Evolutionary conservation across 2,329 filamentous ascomycete species (phyloP).

Genomic region (Polytolypa hystricis): DNA sequence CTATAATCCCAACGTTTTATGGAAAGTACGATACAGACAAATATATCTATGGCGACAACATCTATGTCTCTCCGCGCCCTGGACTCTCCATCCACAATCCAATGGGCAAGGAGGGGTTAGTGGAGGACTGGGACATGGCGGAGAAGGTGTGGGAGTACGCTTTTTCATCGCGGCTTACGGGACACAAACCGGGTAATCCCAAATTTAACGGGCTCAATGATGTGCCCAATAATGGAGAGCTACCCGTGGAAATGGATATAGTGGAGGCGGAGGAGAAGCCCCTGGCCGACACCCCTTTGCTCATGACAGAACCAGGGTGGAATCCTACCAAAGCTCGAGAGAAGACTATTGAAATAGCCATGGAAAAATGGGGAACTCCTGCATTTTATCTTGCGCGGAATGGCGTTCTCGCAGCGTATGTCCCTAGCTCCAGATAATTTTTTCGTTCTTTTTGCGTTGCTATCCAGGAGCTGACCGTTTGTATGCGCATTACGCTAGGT

Average conservation of each 20-base stretch:
- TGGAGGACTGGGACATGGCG: slow-evolving; percentile 93
- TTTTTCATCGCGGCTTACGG: slow-evolving; percentile 78
- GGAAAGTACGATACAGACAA: slow-evolving; percentile 49
- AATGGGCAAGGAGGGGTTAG: slow-evolving; percentile 76
- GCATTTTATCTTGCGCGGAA: slow-evolving; percentile 89
- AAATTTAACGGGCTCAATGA: slow-evolving; percentile 72
- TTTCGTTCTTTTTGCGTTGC: not conserved
- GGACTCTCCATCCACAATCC: slow-evolving; percentile 83
- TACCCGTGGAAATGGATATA: slow-evolving; percentile 51
- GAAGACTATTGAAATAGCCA: slow-evolving; percentile 89
- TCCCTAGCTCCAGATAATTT: slow-evolving; percentile 10
- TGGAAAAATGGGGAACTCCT: slow-evolving; percentile 92
- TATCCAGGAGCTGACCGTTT: slow-evolving; percentile 6
- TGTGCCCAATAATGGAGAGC: slow-evolving; percentile 43
- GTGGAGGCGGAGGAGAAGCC: slow-evolving; percentile 59
- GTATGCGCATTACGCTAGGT: slow-evolving; percentile 39
- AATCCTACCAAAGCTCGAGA: slow-evolving; percentile 79
- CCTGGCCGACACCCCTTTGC: slow-evolving; percentile 75
- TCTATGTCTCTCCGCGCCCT: slow-evolving; percentile 63
- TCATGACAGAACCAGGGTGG: slow-evolving; percentile 93
- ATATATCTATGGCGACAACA: slow-evolving; percentile 77
- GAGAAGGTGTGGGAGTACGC: slow-evolving; percentile 85
- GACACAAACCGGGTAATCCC: slow-evolving; percentile 57
- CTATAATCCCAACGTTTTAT: slow-evolving; percentile 83
- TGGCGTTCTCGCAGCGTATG: slow-evolving; percentile 69